Evolutionary conservation across 1,284 basidiomycete genomes (phyloP).

Genomic region (Golubevia pallescens): DNA sequence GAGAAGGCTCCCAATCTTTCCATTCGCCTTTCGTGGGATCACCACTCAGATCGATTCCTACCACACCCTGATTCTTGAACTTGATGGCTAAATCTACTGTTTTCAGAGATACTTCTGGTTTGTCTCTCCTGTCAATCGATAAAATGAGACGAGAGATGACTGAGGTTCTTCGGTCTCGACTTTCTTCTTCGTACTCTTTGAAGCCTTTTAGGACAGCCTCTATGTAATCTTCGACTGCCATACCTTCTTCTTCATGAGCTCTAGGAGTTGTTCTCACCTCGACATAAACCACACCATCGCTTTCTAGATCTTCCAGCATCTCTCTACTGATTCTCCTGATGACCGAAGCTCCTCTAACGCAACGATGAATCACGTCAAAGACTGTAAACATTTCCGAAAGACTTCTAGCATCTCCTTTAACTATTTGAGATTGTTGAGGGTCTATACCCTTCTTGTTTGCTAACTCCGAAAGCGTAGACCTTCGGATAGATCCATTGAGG

Average conservation of each 20-base stretch:
- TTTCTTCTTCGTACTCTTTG: background rate
- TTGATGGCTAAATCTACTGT: slow-evolving; percentile 17
- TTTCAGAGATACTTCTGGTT: background rate
- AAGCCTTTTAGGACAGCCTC: slow-evolving; percentile 16
- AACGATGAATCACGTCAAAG: slow-evolving; percentile 24
- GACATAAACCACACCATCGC: slow-evolving; percentile 30
- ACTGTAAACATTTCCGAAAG: slow-evolving; percentile 27
- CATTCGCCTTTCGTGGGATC: slow-evolving; percentile 25
- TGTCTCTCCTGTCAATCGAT: slow-evolving; percentile 26
- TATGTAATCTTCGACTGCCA: slow-evolving; percentile 12
- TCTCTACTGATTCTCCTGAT: slow-evolving; percentile 22
- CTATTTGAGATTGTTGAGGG: slow-evolving; percentile 9
- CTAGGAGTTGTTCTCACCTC: slow-evolving; percentile 34
- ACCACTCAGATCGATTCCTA: slow-evolving; percentile 29
- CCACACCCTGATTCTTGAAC: slow-evolving; percentile 9
- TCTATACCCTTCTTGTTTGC: slow-evolving; percentile 12
- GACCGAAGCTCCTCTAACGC: slow-evolving; percentile 15
- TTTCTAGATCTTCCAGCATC: slow-evolving; percentile 18
- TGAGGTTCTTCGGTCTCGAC: background rate
- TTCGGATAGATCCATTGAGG: slow-evolving; percentile 32
- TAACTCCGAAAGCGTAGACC: slow-evolving; percentile 18
- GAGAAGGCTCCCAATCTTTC: slow-evolving; percentile 10
- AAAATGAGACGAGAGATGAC: slow-evolving; percentile 19
- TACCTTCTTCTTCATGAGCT: background rate
- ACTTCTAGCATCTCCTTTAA: slow-evolving; percentile 11